These are phyloP conservation scores for Carpinus fangiana DNA, from an alignment of 306 rosid genomes.

Conservation along the genomic window DNA sequence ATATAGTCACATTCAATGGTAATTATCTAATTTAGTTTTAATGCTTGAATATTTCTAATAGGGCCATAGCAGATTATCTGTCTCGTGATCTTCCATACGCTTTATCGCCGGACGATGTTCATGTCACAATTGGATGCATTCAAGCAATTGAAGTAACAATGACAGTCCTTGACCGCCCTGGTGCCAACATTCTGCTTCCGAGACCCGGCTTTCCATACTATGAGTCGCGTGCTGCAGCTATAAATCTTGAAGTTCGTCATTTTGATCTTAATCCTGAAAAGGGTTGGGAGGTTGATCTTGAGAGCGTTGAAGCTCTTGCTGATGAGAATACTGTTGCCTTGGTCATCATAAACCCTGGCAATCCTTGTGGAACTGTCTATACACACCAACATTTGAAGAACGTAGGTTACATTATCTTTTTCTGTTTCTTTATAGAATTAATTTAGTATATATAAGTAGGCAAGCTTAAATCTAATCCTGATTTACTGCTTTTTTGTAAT, in stretches of 20 bases:
- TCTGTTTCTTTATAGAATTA: too few relatives aligned
- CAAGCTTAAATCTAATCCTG: too few relatives aligned
- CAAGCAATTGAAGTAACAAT: constrained; percentile 32
- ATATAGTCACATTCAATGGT: too few relatives aligned
- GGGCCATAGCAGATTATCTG: constrained; percentile 44
- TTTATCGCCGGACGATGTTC: constrained; percentile 28
- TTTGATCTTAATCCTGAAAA: constrained; percentile 29
- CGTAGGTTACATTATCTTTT: constrained; percentile 6
- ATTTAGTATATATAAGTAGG: too few relatives aligned
- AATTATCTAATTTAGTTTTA: not conserved
- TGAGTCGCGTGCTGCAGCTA: constrained; percentile 6
- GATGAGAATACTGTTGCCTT: constrained; percentile 34
- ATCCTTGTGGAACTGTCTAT: constrained; percentile 42
- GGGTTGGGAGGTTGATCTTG: constrained; percentile 37
- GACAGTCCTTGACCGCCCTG: constrained; percentile 25
- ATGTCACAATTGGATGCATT: constrained; percentile 29
- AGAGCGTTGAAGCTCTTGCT: constrained; percentile 30
- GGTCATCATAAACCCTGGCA: constrained; percentile 40
- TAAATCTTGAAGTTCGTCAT: constrained; percentile 29
- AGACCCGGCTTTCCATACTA: constrained; percentile 33
- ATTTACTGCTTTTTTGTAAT: not conserved
- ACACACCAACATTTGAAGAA: constrained; percentile 28
- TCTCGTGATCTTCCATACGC: constrained; percentile 32
- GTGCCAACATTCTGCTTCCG: constrained; percentile 38
- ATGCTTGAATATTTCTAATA: constrained; percentile 9